Percentiles rank a stretch among this genome's conserved stretches.
Conservation (phyloP, 164 flowering plant species). For the Stephania japonica region DNA sequence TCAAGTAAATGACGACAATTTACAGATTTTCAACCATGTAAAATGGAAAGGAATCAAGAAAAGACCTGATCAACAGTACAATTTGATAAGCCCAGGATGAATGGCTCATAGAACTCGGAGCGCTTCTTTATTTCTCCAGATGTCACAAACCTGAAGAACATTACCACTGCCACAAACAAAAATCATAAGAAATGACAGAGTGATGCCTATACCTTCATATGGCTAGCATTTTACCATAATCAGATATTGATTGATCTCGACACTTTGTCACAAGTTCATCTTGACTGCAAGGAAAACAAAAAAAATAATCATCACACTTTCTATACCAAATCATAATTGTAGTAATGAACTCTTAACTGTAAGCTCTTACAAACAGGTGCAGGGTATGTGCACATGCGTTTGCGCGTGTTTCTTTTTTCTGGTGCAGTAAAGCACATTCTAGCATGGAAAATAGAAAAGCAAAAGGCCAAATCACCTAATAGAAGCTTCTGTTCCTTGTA, state of each 20-base stretch:
- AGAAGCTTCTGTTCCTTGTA: slow-evolving; percentile 58
- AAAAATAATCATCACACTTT: slow-evolving; percentile 9
- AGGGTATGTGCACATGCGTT: too few relatives aligned
- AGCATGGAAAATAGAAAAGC: not conserved
- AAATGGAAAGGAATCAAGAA: slow-evolving; percentile 2
- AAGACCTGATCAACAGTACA: slow-evolving; percentile 83
- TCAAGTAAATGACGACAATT: not conserved
- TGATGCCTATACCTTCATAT: slow-evolving; percentile 2
- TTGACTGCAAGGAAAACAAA: slow-evolving; percentile 43
- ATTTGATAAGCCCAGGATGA: slow-evolving; percentile 75
- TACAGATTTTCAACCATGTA: not conserved
- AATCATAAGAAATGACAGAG: slow-evolving; percentile 17
- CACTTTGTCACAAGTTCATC: slow-evolving; percentile 69
- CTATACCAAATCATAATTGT: not conserved
- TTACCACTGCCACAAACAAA: slow-evolving; percentile 66
- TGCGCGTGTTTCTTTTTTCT: too few relatives aligned
- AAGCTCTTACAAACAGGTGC: too few relatives aligned
- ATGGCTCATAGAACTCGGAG: slow-evolving; percentile 88
- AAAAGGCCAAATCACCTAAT: slow-evolving; percentile 48
- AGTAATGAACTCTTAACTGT: too few relatives aligned
- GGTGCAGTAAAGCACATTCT: not conserved
- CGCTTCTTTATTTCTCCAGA: slow-evolving; percentile 86
- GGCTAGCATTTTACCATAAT: slow-evolving; percentile 60
- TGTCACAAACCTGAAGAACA: slow-evolving; percentile 98
- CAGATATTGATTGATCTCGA: slow-evolving; percentile 81